Conservation (phyloP, 148 eudicot genomes). For the Gaultheria prostrata region DNA sequence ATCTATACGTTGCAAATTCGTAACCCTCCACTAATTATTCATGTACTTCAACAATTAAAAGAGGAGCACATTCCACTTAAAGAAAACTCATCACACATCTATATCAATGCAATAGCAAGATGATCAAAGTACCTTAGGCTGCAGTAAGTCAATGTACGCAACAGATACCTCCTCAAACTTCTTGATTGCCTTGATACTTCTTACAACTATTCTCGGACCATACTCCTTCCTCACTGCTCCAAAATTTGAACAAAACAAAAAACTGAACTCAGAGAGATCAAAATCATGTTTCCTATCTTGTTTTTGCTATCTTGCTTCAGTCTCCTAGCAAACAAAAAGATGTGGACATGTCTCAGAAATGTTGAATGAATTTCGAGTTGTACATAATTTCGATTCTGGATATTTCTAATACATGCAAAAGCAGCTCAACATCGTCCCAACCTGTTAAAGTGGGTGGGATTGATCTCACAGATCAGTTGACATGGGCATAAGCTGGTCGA, state of each 20-base stretch:
- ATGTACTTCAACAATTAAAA: not conserved
- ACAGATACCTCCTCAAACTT: conserved; percentile 65
- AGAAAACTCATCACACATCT: not conserved
- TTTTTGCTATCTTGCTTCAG: not conserved
- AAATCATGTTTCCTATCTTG: not conserved
- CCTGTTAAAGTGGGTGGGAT: not conserved
- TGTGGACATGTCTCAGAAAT: not conserved
- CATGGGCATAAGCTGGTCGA: not conserved
- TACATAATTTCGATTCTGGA: not conserved
- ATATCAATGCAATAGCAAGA: not conserved
- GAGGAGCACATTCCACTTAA: not conserved
- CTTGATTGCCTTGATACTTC: conserved; percentile 49
- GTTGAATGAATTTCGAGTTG: not conserved
- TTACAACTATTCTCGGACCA: conserved; percentile 57
- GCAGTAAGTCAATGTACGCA: conserved; percentile 67
- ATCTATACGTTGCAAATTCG: not conserved
- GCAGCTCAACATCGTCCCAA: not conserved
- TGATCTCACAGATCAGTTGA: not conserved
- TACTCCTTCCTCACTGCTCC: conserved; percentile 29
- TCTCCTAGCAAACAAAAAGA: not conserved
- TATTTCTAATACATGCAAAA: not conserved
- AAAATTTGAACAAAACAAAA: not conserved
- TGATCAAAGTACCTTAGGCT: conserved; percentile 47
- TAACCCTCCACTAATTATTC: not conserved
- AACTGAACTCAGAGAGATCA: not conserved